Base-by-base conservation (phyloP, 768 basidiomycete genomes). In the Lactarius sanguifluus region DNA sequence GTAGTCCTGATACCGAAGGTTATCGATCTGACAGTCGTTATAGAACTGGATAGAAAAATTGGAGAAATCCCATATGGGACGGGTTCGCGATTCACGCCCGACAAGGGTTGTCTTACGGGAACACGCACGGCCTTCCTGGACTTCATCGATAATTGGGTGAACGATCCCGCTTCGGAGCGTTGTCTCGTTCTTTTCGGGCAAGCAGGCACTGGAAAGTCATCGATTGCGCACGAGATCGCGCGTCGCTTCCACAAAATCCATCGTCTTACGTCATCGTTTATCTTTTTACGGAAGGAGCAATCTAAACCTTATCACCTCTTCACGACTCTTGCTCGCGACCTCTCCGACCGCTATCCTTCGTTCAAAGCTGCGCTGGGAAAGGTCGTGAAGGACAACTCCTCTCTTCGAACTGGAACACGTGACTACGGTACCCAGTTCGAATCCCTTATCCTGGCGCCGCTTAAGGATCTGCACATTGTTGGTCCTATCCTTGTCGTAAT, bases 151-250 rank as follows among this genome's bases (percentile, higher is more conserved):
- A 20, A 57, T n/a, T 57, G 55, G 55, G 55, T 20, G 0, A 34
- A 57, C 23, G 18, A 57, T 20, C 18, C 30, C n/a, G 30, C 12
- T 25, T 50, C 47, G 4, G 47, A 50, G 23, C 47, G 47, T 25
- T 25, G 47, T 25, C 58, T 59, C 40, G 40, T 59, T 13, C 58
- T 59, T 5, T 59, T 43, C 40, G 58, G 58, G 23, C 38, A 59
- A 25, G 58, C 58, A 0, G 47, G 47, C 47, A 50, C 13, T 1
- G 47, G 47, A 50, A 50, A 50, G 10, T 50, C 47, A 15, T 50
- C 47, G 5, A 50, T 50, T 25, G 47, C 47, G 13, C 47, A 50
- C 6, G 47, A 50, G 47, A 50, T 41, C 6, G 58, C 58, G 2
- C 58, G 58, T 25, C 58, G 28, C 25, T 59, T 41, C 28, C 0